Base-by-base conservation (phyloP, 257 asterid genomes). In the Petrea volubilis region DNA sequence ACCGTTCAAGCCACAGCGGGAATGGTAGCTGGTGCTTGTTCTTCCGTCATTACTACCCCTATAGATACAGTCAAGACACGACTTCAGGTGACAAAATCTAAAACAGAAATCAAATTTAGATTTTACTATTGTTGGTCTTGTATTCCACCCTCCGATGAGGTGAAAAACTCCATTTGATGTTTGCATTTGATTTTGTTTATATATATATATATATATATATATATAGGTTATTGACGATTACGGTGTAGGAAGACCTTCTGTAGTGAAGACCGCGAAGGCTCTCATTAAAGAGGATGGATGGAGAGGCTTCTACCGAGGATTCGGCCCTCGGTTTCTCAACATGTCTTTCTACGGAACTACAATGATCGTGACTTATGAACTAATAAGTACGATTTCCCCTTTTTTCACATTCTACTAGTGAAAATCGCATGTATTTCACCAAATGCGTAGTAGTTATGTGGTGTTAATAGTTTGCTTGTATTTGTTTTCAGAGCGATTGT, bases 291-390 rank as follows among this genome's bases (percentile, higher is more conserved):
- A 91, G 87, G 96, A 93, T 56, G 98, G 97, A 41, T 89, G 98
- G 97, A 85, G 74, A 70, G 98, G 98, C 7, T 89, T 93, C 77
- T 93, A 91, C 64, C 80, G 96, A 76, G 98, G 98, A 41, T 89
- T 93, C 64, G 93, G 96, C 58, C 98, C 98, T 38, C 92, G 96
- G 46, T 93, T 91, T 74, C 74, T 93, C 18, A 93, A 89, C 81
- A 89, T 93, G 96, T 91, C 98, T 51, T 80, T 89, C 73, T 93
- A 87, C 56, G 98, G 98, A 75, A 86, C 94, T 15, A 83, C 98
- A 20, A 93, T 93, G 98, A 91, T 93, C 2, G 97, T 93, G 63
- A 93, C 97, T 8, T 91, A 93, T 50, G 98, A 87, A 78, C 82
- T 93, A 15, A 93, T 93, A 80, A 93, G 98, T 90, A 88, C 9